Conservation (phyloP, 805 yeast genomes). For the Kodamaea leandrae region DNA sequence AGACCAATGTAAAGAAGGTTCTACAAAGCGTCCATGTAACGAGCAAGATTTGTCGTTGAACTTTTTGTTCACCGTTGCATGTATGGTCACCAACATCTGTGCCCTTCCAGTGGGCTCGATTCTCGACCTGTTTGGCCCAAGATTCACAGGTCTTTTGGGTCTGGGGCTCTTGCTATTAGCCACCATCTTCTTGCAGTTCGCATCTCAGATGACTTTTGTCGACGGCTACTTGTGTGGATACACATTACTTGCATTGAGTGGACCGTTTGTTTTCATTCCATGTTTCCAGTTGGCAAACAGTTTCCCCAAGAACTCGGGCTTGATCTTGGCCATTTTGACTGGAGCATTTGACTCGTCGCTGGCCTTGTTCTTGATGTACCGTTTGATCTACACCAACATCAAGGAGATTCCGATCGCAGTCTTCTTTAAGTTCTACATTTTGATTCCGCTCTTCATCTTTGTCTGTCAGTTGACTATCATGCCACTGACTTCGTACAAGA, state of each 20-base stretch:
- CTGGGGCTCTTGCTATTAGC: constrained; percentile 58
- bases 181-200: constrained; percentile 45
- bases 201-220: constrained; percentile 25
- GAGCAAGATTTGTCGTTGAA: constrained; percentile 84
- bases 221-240: constrained; percentile 80
- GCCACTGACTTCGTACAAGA: constrained; percentile 77
- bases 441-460: constrained; percentile 77
- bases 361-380: constrained; percentile 77
- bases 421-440: constrained; percentile 66
- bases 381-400: constrained; percentile 55
- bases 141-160: constrained; percentile 75
- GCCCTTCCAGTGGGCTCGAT: constrained; percentile 82
- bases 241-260: constrained; percentile 76
- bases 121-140: constrained; percentile 78
- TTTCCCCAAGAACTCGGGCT: constrained; percentile 30
- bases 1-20: constrained; percentile 31
- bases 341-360: constrained; percentile 95
- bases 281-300: constrained; percentile 83
- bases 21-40: constrained; percentile 44
- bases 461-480: constrained; percentile 72
- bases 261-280: constrained; percentile 90
- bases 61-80: constrained; percentile 79
- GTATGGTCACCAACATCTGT: constrained; percentile 79
- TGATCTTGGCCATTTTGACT: constrained; percentile 39
- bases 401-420: constrained; percentile 42